Percentiles rank a stretch among this genome's conserved stretches.
Conservation (phyloP, 768 basidiomycete genomes). For the Lyophyllum shimeji region DNA sequence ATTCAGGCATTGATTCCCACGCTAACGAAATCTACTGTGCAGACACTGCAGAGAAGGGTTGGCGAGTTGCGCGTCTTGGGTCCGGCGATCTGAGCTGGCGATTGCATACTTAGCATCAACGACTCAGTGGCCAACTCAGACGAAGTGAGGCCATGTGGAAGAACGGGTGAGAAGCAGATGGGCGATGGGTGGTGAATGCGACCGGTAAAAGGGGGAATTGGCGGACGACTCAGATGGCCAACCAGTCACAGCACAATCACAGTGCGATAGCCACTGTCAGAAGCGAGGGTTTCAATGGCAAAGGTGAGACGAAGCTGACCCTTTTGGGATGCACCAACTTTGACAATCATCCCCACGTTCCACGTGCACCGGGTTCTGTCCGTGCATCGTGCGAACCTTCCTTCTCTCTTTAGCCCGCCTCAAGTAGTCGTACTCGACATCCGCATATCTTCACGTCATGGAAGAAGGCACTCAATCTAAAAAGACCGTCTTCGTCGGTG, state of each 20-base stretch:
- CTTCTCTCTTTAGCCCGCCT: constrained; percentile 27
- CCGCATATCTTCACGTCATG: constrained; percentile 39
- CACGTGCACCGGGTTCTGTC: constrained; percentile 28
- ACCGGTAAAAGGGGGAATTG: not conserved
- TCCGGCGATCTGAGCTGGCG: constrained; percentile 6
- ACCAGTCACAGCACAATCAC: not conserved
- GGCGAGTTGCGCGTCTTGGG: not conserved
- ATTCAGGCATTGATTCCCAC: constrained; percentile 32
- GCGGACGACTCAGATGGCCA: not conserved
- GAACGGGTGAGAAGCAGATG: constrained; percentile 4
- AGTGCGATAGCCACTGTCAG: not conserved
- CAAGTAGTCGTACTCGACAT: not conserved
- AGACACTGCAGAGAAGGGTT: not conserved
- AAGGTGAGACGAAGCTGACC: constrained; percentile 24
- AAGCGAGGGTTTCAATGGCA: constrained; percentile 4
- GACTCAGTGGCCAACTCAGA: not conserved
- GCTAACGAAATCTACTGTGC: constrained; percentile 20
- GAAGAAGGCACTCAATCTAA: constrained; percentile 85
- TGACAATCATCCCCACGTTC: constrained; percentile 15
- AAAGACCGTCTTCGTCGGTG: constrained; percentile 84
- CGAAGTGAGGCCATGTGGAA: constrained; percentile 6
- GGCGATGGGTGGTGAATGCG: not conserved
- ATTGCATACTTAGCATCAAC: not conserved
- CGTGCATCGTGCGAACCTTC: constrained; percentile 40
- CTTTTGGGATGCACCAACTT: constrained; percentile 18